Evolutionary conservation across 352 stramenopile genomes (phyloP).

Genomic region (Phytophthora podocarpi): DNA sequence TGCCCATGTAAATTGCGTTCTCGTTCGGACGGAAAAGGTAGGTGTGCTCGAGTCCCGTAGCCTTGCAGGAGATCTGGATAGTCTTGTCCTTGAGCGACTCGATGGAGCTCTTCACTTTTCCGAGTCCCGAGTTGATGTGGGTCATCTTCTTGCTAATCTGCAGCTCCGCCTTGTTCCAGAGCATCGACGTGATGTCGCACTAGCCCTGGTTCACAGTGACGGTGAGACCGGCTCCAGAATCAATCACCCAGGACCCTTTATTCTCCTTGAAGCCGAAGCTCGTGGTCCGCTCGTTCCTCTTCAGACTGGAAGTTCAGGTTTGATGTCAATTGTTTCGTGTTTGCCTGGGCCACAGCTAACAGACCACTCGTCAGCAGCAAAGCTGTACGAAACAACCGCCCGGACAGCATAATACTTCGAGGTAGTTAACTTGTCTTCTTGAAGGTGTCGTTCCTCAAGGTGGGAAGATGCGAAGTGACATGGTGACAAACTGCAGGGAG

Average conservation of each 20-base stretch:
- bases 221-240: too few species aligned
- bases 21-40: conserved; percentile 58
- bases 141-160: conserved; percentile 54
- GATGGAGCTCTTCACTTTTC: conserved; percentile 43
- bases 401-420: conserved; percentile 26
- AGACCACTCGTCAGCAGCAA: conserved; percentile 23
- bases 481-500: neutral
- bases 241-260: too few species aligned
- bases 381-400: conserved; percentile 15
- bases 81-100: conserved; percentile 39
- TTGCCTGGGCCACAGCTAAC: conserved; percentile 9
- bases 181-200: too few species aligned
- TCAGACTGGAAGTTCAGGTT: conserved; percentile 31
- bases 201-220: too few species aligned
- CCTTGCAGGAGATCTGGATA: conserved; percentile 52
- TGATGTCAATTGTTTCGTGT: conserved; percentile 29
- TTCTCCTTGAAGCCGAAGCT: too few species aligned
- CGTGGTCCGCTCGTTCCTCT: too few species aligned
- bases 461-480: conserved; percentile 27
- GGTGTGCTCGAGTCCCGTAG: conserved; percentile 47
- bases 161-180: conserved; percentile 50
- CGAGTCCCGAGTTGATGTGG: conserved; percentile 58
- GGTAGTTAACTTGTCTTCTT: neutral
- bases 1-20: conserved; percentile 66
- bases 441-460: neutral